A percentile compares a stretch with the other conserved stretches of the same genome.
Evolutionary conservation across 352 stramenopile genomes (phyloP).

Genomic region (Phytophthora colocasiae): DNA sequence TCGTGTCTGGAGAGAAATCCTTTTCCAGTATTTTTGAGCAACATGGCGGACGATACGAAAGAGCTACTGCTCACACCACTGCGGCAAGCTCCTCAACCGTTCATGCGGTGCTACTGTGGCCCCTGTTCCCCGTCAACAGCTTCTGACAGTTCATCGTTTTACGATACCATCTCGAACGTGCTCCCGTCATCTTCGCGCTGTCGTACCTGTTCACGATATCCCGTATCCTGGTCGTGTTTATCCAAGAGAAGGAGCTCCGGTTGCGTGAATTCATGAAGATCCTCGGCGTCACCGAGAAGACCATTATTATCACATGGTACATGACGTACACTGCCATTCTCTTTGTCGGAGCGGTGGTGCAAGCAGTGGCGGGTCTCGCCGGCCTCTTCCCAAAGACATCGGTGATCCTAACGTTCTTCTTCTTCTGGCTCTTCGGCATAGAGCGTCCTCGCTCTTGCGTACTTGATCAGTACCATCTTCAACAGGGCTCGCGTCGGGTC

Average conservation of each 20-base stretch:
- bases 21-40: conserved; percentile 32
- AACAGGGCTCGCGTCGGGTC: conserved; percentile 57
- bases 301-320: conserved; percentile 77
- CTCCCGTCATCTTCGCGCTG: conserved; percentile 91
- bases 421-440: conserved; percentile 78
- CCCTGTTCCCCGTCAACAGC: conserved; percentile 49
- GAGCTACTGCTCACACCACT: conserved; percentile 39
- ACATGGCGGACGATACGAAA: conserved; percentile 29
- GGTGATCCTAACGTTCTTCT: conserved; percentile 69
- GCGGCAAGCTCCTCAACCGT: conserved; percentile 55
- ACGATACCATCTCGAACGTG: conserved; percentile 56
- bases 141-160: conserved; percentile 64
- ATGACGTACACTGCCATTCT: conserved; percentile 90
- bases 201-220: conserved; percentile 90
- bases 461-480: conserved; percentile 83
- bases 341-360: conserved; percentile 62
- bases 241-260: conserved; percentile 91
- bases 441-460: conserved; percentile 48
- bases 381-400: conserved; percentile 56
- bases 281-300: conserved; percentile 86
- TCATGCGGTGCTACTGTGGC: conserved; percentile 38
- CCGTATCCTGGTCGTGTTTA: conserved; percentile 80
- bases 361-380: conserved; percentile 46
- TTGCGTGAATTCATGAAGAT: conserved; percentile 91
- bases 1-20: conserved; percentile 17